A percentile compares a stretch with the other conserved stretches of the same genome.
Evolutionary conservation across 2,329 filamentous ascomycete species (phyloP).

Genomic region (Nannizziopsis arthrosporioides): DNA sequence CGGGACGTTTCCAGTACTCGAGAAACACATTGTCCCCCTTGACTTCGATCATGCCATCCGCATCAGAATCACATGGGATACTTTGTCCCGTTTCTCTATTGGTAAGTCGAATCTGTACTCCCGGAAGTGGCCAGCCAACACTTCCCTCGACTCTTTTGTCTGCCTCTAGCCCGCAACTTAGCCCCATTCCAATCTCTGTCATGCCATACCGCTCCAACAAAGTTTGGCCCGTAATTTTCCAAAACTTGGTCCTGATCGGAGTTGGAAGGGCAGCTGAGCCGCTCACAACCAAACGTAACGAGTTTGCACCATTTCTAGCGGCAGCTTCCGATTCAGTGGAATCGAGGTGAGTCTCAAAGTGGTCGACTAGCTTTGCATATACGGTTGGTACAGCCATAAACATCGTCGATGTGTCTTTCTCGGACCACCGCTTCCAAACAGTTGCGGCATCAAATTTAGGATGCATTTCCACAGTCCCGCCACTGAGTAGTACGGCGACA

Average conservation of each 20-base stretch:
- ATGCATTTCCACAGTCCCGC: slow-evolving; percentile 40
- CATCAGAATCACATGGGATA: slow-evolving; percentile 21
- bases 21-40: slow-evolving; percentile 33
- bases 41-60: slow-evolving; percentile 36
- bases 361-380: slow-evolving; percentile 39
- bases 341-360: slow-evolving; percentile 32
- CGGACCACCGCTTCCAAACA: slow-evolving; percentile 39
- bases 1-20: slow-evolving; percentile 35
- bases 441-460: slow-evolving; percentile 34
- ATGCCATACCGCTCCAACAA: slow-evolving; percentile 41
- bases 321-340: slow-evolving; percentile 25
- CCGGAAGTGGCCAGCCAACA: slow-evolving; percentile 39
- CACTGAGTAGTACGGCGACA: slow-evolving; percentile 36
- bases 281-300: slow-evolving; percentile 31
- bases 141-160: slow-evolving; percentile 36
- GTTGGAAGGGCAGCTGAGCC: slow-evolving; percentile 35
- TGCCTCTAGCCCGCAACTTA: slow-evolving; percentile 35
- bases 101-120: slow-evolving; percentile 37
- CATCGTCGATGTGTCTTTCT: slow-evolving; percentile 32
- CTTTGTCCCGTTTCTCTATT: slow-evolving; percentile 29
- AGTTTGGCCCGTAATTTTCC: slow-evolving; percentile 32
- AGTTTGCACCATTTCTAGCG: slow-evolving; percentile 25
- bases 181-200: slow-evolving; percentile 41
- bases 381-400: slow-evolving; percentile 44
- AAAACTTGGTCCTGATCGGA: slow-evolving; percentile 32